Conservation (phyloP, 1,284 basidiomycete species). For the Moesziomyces sp. region DNA sequence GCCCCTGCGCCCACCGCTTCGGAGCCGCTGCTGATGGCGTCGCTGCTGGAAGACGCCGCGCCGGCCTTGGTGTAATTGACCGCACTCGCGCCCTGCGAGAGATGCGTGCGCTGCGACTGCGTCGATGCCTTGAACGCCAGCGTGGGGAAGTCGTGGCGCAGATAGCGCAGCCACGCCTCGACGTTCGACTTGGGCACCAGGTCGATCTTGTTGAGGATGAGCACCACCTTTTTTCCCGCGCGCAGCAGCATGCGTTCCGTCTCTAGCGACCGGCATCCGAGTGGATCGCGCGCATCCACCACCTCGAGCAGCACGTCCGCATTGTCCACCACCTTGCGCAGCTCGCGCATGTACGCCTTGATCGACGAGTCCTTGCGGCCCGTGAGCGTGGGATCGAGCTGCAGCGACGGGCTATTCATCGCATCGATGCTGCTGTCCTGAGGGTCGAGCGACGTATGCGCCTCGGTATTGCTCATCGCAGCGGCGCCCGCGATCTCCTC, state of each 20-base stretch:
- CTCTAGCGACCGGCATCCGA: constrained; percentile 71
- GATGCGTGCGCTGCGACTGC: constrained; percentile 80
- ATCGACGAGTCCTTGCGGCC: constrained; percentile 62
- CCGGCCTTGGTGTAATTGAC: constrained; percentile 18
- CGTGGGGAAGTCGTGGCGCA: constrained; percentile 90
- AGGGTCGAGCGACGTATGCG: neutral
- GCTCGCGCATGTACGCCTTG: constrained; percentile 69
- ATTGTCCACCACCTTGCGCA: constrained; percentile 92
- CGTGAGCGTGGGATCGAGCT: constrained; percentile 41
- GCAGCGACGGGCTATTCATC: neutral
- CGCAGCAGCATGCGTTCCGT: constrained; percentile 57
- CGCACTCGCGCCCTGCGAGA: constrained; percentile 47
- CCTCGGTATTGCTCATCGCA: constrained; percentile 19
- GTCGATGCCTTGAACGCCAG: constrained; percentile 92
- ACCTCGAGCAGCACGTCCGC: constrained; percentile 80
- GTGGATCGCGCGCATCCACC: constrained; percentile 65
- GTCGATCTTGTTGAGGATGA: constrained; percentile 54
- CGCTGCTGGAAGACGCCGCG: constrained; percentile 4
- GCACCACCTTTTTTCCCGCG: constrained; percentile 59
- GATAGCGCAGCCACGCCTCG: constrained; percentile 86
- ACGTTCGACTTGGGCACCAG: constrained; percentile 91
- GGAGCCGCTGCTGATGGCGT: constrained; percentile 61
- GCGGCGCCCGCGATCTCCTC: constrained; percentile 30
- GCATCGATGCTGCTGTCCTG: neutral
- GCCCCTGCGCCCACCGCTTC: constrained; percentile 71